Conservation (phyloP, 192 early-diverging fungal species). For the Backusella psychrophila region DNA sequence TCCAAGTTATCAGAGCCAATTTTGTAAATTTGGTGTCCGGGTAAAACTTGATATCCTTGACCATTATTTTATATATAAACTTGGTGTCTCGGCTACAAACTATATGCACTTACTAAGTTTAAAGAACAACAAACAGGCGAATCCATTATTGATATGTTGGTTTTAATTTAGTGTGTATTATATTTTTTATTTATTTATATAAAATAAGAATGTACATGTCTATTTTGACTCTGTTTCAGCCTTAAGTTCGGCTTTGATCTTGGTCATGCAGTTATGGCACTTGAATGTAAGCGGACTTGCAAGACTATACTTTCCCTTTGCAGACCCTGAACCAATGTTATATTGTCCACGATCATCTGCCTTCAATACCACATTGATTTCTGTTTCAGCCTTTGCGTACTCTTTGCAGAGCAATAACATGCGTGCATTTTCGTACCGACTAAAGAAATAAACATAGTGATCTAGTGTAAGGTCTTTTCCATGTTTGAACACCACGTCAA, state of each 20-base stretch:
- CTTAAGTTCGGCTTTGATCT: constrained; percentile 8
- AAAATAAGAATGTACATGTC: not conserved
- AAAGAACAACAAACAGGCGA: too few relatives aligned
- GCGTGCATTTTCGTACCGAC: constrained; percentile 58
- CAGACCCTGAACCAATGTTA: constrained; percentile 30
- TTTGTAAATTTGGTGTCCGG: too few relatives aligned
- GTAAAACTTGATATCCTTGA: too few relatives aligned
- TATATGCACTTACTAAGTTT: too few relatives aligned
- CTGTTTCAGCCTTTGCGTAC: constrained; percentile 39
- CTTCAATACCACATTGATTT: constrained; percentile 53
- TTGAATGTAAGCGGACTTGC: constrained; percentile 59
- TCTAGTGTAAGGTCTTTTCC: constrained; percentile 55
- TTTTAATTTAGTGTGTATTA: not conserved
- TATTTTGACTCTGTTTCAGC: not conserved
- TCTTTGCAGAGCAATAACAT: constrained; percentile 43
- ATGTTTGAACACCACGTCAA: constrained; percentile 47
- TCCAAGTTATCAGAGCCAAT: not conserved
- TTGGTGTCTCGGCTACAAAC: too few relatives aligned
- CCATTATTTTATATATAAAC: too few relatives aligned
- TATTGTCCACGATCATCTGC: constrained; percentile 30
- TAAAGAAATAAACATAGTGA: constrained; percentile 59
- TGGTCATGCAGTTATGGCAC: constrained; percentile 45
- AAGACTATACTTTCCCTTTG: constrained; percentile 64
- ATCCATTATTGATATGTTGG: too few relatives aligned
- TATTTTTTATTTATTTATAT: not conserved